Percentiles rank a stretch among this genome's conserved stretches.
Evolutionary conservation across 148 eudicot genomes (phyloP).

Genomic region (Cornus suecica): DNA sequence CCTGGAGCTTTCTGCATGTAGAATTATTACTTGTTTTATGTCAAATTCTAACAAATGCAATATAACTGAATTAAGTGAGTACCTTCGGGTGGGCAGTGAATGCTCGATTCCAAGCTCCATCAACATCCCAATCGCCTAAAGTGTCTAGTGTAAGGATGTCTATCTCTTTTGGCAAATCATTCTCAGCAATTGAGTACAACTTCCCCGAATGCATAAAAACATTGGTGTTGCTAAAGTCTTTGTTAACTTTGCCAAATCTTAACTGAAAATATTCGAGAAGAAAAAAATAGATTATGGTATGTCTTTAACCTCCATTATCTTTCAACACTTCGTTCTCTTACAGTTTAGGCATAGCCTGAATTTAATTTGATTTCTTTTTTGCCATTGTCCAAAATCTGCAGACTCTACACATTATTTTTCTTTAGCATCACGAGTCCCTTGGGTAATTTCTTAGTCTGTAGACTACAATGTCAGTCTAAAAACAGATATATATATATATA

Average conservation of each 20-base stretch:
- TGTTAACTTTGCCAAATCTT: constrained; percentile 34
- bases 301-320: background rate
- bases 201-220: constrained; percentile 46
- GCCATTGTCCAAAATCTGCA: background rate
- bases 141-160: constrained; percentile 32
- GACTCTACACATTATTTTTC: background rate
- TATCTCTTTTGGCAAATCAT: constrained; percentile 42
- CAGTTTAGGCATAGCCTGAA: no score
- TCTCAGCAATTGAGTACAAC: constrained; percentile 32
- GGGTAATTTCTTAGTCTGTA: background rate
- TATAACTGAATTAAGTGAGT: background rate
- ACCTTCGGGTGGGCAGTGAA: constrained; percentile 54
- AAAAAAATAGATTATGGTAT: background rate
- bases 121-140: constrained; percentile 29
- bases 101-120: constrained; percentile 38
- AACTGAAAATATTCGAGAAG: constrained; percentile 18
- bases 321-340: no score
- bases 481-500: no score
- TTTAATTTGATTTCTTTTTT: no score
- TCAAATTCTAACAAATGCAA: background rate
- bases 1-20: constrained; percentile 33
- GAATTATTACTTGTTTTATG: background rate
- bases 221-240: constrained; percentile 38
- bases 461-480: background rate
- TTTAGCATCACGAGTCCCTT: background rate